phyloP scores from a whole-genome alignment of 176 grass and related monocot genomes.

The Musa itinerans region DNA sequence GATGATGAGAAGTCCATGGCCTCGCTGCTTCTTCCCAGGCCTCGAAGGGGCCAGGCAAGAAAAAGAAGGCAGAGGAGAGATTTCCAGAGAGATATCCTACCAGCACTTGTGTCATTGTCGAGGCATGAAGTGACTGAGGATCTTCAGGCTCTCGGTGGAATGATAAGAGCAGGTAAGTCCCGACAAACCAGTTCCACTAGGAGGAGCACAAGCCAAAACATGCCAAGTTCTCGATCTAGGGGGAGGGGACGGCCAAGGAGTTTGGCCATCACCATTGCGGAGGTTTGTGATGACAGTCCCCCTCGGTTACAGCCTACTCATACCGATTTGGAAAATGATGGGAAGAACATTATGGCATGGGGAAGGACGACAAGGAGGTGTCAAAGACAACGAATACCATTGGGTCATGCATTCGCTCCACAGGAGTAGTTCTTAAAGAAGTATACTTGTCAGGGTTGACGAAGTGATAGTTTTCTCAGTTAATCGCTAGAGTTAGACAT shows the following conservation, averaged over 20 bases:
- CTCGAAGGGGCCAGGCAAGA: slow-evolving; percentile 57
- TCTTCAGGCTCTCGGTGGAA: slow-evolving; percentile 56
- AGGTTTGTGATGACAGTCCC: neutral
- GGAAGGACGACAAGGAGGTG: slow-evolving; percentile 26
- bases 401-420: neutral
- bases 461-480: neutral
- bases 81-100: slow-evolving; percentile 84
- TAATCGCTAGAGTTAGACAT: neutral
- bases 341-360: slow-evolving; percentile 12
- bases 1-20: slow-evolving; percentile 38
- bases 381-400: neutral
- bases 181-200: slow-evolving; percentile 36
- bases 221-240: slow-evolving; percentile 17
- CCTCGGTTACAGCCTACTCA: neutral
- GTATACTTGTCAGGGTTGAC: neutral
- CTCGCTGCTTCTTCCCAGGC: slow-evolving; percentile 40
- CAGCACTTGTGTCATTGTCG: slow-evolving; percentile 58
- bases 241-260: slow-evolving; percentile 36
- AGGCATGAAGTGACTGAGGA: slow-evolving; percentile 82
- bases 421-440: neutral
- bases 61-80: slow-evolving; percentile 60
- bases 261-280: slow-evolving; percentile 3
- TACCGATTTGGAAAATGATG: slow-evolving; percentile 7
- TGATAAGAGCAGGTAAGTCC: slow-evolving; percentile 49
- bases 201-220: slow-evolving; percentile 21